Base-by-base conservation (phyloP, 2,329 filamentous ascomycete species). In the Dactylellina leptospora region DNA sequence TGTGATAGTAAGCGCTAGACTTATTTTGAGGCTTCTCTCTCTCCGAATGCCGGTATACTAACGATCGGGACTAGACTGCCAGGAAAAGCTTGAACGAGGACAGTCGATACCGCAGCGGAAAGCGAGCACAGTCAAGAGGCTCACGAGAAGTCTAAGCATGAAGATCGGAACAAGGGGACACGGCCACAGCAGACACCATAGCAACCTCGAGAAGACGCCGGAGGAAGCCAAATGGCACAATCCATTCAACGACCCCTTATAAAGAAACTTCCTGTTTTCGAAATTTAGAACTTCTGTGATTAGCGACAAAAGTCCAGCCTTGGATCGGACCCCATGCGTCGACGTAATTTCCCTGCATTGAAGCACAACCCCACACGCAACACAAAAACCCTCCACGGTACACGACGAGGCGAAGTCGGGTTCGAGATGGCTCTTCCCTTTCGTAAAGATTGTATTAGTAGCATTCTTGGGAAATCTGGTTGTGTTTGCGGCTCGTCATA, bases 21-120 rank as follows among this genome's bases (percentile, higher is more conserved):
- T 28, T 20, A 2, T 48, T 23, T 16, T 30, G 16, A 30, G 8
- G 27, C 30, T 23, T 22, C 30, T 18, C 16, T n/a, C 23, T 36
- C 25, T 18, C 27, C 20, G 54, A 11, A 30, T 18, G 4, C 20
- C 11, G 23, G 27, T 13, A 10, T 5, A 16, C 33, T 30, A 42
- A 58, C 10, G 11, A 45, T 36, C 10, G 33, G 28, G 16, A n/a
- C 33, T 45, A 71, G 66, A 44, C 13, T 71, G 66, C 27, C 66
- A 71, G 42, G 33, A 33, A 25, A 71, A 63, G 50, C 66, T 63
- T 0, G 58, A 71, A 5, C 51, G 50, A 23, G 66, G 66, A 16
- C 36, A 42, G 13, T 20, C 53, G 1, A 11, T 71, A 22, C 58
- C 58, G 1, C 50, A 50, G 23, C 50, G 66, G 25, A 58, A 44